Conservation (phyloP, 176 grass and related monocot genomes). For the Ananas comosus region DNA sequence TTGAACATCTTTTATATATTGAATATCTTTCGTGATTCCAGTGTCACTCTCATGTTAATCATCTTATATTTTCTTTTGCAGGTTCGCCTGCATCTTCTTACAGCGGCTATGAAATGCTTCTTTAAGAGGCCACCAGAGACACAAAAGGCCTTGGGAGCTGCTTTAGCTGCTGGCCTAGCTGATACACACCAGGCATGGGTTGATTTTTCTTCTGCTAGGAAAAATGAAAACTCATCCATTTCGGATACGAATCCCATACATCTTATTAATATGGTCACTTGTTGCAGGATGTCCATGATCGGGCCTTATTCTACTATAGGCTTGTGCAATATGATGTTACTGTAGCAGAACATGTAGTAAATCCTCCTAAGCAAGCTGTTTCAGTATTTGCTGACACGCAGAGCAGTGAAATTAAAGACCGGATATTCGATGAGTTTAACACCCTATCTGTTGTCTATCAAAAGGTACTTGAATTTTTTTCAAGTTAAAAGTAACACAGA, state of each 20-base stretch:
- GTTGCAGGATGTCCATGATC: constrained; percentile 91
- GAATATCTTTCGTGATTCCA: not conserved
- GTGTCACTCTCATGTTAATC: constrained; percentile 6
- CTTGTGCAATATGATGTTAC: constrained; percentile 82
- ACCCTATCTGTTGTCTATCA: constrained; percentile 90
- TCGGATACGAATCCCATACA: constrained; percentile 1
- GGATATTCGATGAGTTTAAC: constrained; percentile 99
- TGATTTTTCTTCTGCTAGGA: constrained; percentile 2
- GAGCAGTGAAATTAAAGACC: constrained; percentile 92
- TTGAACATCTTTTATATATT: not conserved
- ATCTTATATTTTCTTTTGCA: constrained; percentile 30
- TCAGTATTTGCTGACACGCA: constrained; percentile 98
- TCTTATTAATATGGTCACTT: constrained; percentile 20
- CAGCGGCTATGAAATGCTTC: constrained; percentile 96
- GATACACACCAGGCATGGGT: constrained; percentile 73
- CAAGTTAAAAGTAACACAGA: not conserved
- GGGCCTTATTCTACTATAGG: constrained; percentile 97
- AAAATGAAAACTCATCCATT: not conserved
- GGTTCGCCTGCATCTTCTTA: constrained; percentile 94
- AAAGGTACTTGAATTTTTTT: constrained; percentile 43
- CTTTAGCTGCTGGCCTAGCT: constrained; percentile 73
- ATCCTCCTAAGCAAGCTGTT: constrained; percentile 97
- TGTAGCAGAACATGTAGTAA: constrained; percentile 82
- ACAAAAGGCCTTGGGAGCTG: constrained; percentile 80
- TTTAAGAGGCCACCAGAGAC: constrained; percentile 94